A percentile compares a stretch with the other conserved stretches of the same genome.
Evolutionary conservation across 169 alveolate species (phyloP).

Genomic region (Plasmodium fragile): DNA sequence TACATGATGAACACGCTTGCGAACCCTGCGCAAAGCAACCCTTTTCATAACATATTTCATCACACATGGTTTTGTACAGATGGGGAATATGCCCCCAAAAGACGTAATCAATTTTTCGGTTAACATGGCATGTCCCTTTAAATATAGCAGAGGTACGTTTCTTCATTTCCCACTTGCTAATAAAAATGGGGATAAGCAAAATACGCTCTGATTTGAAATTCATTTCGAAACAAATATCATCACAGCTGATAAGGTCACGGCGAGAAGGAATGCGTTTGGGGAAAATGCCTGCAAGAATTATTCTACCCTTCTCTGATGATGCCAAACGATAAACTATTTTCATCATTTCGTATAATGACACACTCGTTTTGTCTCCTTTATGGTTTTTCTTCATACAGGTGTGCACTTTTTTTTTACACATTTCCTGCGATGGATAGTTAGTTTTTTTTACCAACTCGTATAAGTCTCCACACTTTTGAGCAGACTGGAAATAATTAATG

Average conservation of each 20-base stretch:
- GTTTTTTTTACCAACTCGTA: not conserved
- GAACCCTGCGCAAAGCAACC: not conserved
- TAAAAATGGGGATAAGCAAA: not conserved
- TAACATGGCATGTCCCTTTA: not conserved
- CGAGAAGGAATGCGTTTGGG: not conserved
- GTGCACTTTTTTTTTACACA: not conserved
- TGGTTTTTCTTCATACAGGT: not conserved
- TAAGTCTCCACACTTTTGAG: not conserved
- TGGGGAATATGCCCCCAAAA: not conserved
- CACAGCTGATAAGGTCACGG: not conserved
- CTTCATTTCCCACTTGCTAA: not conserved
- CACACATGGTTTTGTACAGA: not conserved
- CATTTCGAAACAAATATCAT: not conserved
- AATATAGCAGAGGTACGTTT: not conserved
- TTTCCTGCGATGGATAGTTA: not conserved
- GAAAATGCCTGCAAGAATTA: not conserved
- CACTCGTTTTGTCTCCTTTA: not conserved
- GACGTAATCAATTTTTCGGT: not conserved
- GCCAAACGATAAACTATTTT: not conserved
- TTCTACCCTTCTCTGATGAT: not conserved
- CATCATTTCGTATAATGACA: not conserved
- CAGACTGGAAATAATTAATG: not conserved
- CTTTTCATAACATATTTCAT: not conserved
- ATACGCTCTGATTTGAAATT: not conserved
- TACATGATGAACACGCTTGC: not conserved